Base-by-base conservation (phyloP, 1,139 yeast genomes). In the Hanseniaspora gamundiae region DNA sequence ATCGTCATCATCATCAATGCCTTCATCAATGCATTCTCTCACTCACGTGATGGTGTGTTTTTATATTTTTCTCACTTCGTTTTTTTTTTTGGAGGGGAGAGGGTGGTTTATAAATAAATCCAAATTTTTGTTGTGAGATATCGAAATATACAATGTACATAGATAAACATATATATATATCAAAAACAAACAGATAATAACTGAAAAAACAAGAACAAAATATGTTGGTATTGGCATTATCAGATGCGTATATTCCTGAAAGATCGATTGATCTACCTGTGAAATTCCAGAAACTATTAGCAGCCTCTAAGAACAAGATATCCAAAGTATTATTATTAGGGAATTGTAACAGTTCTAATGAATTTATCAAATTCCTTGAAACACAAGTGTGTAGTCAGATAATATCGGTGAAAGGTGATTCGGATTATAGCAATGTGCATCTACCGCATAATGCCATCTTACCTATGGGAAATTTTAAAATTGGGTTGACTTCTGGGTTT, bases 161-260 rank as follows among this genome's bases (percentile, higher is more conserved):
- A 24, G 26, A 28, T 28, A n/a, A n/a, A n/a, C n/a, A n/a, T n/a
- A n/a, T n/a, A n/a, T n/a, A n/a, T n/a, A n/a, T n/a, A n/a, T n/a
- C 6, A 5, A 13, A 10, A 28, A 13, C n/a, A n/a, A 11, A n/a
- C 16, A 7, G 16, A 7, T 8, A 11, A 28, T n/a, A 13, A 8
- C 7, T 5, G 16, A 28, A 6, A 13, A 28, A 9, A 16, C 22
- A 17, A 22, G 8, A 36, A 47, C 22, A 26, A 44, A 50, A 11
- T 22, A 87, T 87, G 96, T 69, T 91, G 43, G 74, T 91, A n/a
- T 70, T 91, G 41, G 93, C 94, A 8, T 76, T 88, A 51, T 95
- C 95, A 9, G 97, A 91, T 59, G 69, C 91, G 13, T 86, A 80
- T 60, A 80, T 91, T 28, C 97, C 98, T 0, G 91, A 86, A 49